Evolutionary conservation across 2,329 filamentous ascomycete genomes (phyloP), one percentile per base, ranked within the genome.

Genomic region (Trichoderma brevicompactum): DNA sequence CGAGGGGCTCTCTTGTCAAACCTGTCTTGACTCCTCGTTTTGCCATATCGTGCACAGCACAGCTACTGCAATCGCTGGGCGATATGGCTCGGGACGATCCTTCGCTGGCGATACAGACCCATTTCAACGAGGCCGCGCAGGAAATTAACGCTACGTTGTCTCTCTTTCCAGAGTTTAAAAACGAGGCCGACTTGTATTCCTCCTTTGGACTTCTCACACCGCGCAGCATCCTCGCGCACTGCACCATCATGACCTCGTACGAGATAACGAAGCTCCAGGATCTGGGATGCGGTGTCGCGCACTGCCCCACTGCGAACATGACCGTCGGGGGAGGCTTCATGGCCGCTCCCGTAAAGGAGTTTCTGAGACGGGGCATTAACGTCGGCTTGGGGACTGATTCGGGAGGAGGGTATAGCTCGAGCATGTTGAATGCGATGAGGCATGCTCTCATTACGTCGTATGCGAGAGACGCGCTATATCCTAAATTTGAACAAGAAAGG

Each of bases 351-450:
- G 77, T 90, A 7, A 80, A 85, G 1, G 81, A 85, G 28, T 87
- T 88, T 61, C 76, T 90, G 5, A 73, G 78, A 0, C 76, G 79
- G 1, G 86, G 82, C 1, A 84, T 90, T 71, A 88, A 89, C 66
- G 86, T 90, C n/a, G 88, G 88, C 0, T 75, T 90, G 0, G 88
- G 88, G 0, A 90, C 87, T 0, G 87, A 90, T 68, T 85, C 82
- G 49, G 86, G 87, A 2, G 88, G 86, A 36, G 87, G 87, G 0
- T 89, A 85, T 74, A 85, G 86, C 5, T 81, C 80, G 5, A 84
- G 81, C 9, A 88, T 90, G 71, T 77, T 88, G 1, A 82, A 86
- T 66, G 81, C 81, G 1, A 87, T 87, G 76, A 78, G 85, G 8
- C 82, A 86, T 68, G 83, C 87, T 0, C 79, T 89, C 64, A 81